Base-by-base conservation (phyloP, 768 basidiomycete genomes). In the Terana coerulea region DNA sequence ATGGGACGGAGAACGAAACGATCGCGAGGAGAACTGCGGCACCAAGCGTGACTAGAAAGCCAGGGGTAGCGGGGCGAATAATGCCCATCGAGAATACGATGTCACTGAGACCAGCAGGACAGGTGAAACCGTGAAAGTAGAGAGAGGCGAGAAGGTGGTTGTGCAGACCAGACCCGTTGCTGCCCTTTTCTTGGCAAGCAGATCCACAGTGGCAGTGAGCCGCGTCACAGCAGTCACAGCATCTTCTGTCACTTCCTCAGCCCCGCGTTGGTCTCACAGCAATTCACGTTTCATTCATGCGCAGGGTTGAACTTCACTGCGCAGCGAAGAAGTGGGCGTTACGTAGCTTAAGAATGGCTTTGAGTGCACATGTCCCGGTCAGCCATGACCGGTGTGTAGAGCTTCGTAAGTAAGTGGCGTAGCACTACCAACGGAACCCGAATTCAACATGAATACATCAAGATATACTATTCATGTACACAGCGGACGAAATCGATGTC, bases 1-100 rank as follows among this genome's bases (percentile, higher is more conserved):
- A 81, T 0, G 95, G 97, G 8, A 93, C 91, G 49, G 86, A 89
- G 71, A 98, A 95, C 35, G 88, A 85, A 21, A 95, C 94, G 39
- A 95, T 69, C 14, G 86, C 87, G 51, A 98, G 80, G 37, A 95
- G 75, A 52, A 78, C 67, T 6, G 92, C 84, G 0, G 93, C 91
- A n/a, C 75, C 65, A 47, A 91, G 77, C 17, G 90, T 93, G 56
- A 91, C 75, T 45, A 95, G 35, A 63, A 94, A 92, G 35, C 93
- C 95, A 29, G 94, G 92, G 1, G 91, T 95, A 7, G 93, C 94
- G 51, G 89, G 90, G 37, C 88, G 84, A 55, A 93, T 75, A 60
- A 72, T 60, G 54, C 79, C 73, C 87, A 88, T 87, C 50, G 29
- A 21, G 34, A 21, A 12, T 3, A 15, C 6, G 24, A 14, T 46